These are phyloP conservation scores for Brettanomyces nanus DNA, from an alignment of 805 yeast genomes.

Conservation along the genomic window DNA sequence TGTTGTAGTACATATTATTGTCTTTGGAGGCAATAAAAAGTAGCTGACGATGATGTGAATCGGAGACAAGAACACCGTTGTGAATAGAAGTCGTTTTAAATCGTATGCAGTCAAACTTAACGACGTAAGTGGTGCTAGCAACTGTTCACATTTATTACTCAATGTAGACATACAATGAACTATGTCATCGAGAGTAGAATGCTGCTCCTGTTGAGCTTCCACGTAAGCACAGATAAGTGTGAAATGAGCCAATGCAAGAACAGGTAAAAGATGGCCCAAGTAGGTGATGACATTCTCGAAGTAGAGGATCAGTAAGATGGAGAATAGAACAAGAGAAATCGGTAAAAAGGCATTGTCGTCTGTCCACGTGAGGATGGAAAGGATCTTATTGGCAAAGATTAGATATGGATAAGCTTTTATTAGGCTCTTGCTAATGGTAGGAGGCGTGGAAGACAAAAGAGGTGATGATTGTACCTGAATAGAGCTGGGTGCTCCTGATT, in stretches of 20 bases:
- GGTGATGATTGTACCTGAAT: conserved; percentile 58
- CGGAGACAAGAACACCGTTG: conserved; percentile 83
- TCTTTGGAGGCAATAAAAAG: conserved; percentile 64
- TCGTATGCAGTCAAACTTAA: conserved; percentile 71
- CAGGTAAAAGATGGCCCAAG: conserved; percentile 72
- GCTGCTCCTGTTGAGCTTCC: conserved; percentile 47
- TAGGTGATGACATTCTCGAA: conserved; percentile 73
- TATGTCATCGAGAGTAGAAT: conserved; percentile 83
- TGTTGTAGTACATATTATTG: conserved; percentile 52
- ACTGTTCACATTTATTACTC: conserved; percentile 65
- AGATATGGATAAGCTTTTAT: conserved; percentile 81
- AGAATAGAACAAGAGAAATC: conserved; percentile 47
- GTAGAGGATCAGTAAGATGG: conserved; percentile 57
- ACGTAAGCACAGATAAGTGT: conserved; percentile 50
- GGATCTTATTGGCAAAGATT: conserved; percentile 56
- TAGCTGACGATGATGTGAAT: conserved; percentile 63
- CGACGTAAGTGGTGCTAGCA: conserved; percentile 72
- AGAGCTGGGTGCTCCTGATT: not conserved
- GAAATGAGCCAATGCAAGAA: conserved; percentile 51
- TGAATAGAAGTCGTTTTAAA: conserved; percentile 68
- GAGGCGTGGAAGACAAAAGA: conserved; percentile 80
- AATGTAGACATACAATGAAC: conserved; percentile 69
- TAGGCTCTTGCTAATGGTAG: conserved; percentile 77
- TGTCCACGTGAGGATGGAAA: conserved; percentile 86
- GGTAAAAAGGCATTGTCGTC: conserved; percentile 75